These are phyloP conservation scores for Isabelozyma rhagii DNA, from an alignment of 805 yeast genomes.

Conservation along the genomic window DNA sequence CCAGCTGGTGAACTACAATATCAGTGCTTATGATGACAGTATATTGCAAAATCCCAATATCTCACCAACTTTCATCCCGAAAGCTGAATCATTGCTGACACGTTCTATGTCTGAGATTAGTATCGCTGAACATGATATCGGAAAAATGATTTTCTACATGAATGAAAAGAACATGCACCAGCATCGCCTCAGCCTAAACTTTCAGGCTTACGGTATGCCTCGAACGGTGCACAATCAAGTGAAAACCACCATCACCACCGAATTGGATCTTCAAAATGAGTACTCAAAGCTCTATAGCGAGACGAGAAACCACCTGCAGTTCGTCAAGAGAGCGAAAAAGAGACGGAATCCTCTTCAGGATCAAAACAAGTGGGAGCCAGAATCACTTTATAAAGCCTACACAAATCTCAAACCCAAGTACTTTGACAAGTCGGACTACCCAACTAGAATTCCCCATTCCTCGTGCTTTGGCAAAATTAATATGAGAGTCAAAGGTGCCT, in stretches of 20 bases:
- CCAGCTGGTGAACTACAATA: background rate
- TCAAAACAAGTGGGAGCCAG: constrained; percentile 26
- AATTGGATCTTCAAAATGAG: background rate
- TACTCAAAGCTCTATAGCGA: background rate
- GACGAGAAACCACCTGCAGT: background rate
- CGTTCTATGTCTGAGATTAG: background rate
- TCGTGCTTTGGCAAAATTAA: constrained; percentile 40
- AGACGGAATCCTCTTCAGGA: constrained; percentile 10
- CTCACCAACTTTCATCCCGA: background rate
- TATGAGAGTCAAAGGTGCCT: constrained; percentile 38
- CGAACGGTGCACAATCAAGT: background rate
- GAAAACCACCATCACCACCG: background rate
- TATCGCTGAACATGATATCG: background rate
- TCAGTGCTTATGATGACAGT: too few relatives aligned
- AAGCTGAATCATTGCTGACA: background rate
- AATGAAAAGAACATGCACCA: background rate
- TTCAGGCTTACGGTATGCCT: background rate
- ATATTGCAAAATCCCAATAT: too few relatives aligned
- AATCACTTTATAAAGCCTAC: constrained; percentile 29
- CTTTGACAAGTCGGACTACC: constrained; percentile 26
- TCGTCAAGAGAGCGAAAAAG: constrained; percentile 3
- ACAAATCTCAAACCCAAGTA: constrained; percentile 26
- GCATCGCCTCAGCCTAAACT: background rate
- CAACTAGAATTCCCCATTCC: constrained; percentile 21
- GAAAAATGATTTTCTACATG: background rate